These are phyloP conservation scores for Phialophora macrospora DNA, from an alignment of 2,329 filamentous ascomycete genomes.

Conservation along the genomic window DNA sequence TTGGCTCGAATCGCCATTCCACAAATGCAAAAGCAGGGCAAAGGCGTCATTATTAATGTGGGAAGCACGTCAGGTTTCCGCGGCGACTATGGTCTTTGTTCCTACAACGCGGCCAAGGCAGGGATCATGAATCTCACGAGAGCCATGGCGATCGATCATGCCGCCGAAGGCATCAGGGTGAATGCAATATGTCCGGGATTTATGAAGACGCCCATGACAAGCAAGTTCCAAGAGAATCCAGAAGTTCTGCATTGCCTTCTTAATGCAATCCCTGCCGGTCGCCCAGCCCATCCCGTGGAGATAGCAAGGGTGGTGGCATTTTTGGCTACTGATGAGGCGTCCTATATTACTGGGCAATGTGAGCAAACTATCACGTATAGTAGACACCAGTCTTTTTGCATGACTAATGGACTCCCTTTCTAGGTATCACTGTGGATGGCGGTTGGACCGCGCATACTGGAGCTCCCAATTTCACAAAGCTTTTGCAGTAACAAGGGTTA, in stretches of 20 bases:
- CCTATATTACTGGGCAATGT: slow-evolving; percentile 37
- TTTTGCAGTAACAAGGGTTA: neutral
- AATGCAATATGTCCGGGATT: slow-evolving; percentile 51
- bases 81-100: slow-evolving; percentile 22
- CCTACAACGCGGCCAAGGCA: slow-evolving; percentile 55
- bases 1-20: slow-evolving; percentile 62
- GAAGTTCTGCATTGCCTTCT: neutral
- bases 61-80: slow-evolving; percentile 18
- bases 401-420: neutral
- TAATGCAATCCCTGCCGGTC: slow-evolving; percentile 32
- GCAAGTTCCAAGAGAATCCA: neutral
- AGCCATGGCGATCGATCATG: slow-evolving; percentile 51
- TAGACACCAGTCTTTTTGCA: neutral
- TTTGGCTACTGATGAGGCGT: slow-evolving; percentile 38
- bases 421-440: slow-evolving; percentile 23
- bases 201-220: slow-evolving; percentile 45
- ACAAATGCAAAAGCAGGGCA: slow-evolving; percentile 86
- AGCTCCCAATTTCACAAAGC: slow-evolving; percentile 18
- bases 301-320: slow-evolving; percentile 42
- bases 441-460: slow-evolving; percentile 22
- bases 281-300: slow-evolving; percentile 41
- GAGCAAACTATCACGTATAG: neutral
- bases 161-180: slow-evolving; percentile 47
- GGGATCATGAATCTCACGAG: slow-evolving; percentile 54
- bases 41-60: slow-evolving; percentile 51